Evolutionary conservation across 75 land plant genomes (phyloP).

Genomic region (Sequoiadendron giganteum): DNA sequence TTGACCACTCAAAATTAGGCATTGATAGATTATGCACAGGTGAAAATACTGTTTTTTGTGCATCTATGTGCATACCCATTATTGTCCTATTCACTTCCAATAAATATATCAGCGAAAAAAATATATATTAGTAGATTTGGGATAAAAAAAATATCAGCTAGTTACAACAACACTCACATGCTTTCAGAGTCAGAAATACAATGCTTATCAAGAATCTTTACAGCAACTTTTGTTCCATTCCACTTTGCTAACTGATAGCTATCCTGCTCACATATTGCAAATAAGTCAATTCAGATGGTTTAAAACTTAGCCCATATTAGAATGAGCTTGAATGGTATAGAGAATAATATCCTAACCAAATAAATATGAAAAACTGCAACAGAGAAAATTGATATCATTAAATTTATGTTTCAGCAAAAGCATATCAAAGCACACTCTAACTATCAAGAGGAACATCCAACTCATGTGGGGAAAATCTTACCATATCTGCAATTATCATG

Average conservation of each 20-base stretch:
- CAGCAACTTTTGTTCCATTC: conserved; percentile 95
- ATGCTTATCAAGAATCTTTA: conserved; percentile 75
- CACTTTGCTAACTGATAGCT: conserved; percentile 85
- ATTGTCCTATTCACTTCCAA: neutral
- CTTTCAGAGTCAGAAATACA: conserved; percentile 50
- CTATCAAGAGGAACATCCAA: neutral
- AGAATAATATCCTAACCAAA: neutral
- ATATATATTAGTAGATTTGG: neutral
- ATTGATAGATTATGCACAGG: neutral
- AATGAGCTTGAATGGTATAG: neutral
- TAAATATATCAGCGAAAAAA: neutral
- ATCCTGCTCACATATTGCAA: conserved; percentile 40
- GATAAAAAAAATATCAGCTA: neutral
- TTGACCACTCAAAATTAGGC: neutral
- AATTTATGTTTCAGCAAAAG: neutral
- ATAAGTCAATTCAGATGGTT: conserved; percentile 7
- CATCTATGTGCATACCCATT: neutral
- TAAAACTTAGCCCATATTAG: neutral
- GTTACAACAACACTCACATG: conserved; percentile 41
- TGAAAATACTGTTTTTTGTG: neutral
- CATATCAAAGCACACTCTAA: neutral
- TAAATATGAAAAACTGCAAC: neutral
- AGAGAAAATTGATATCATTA: neutral
- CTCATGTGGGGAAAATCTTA: neutral
- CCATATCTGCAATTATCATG: neutral